Evolutionary conservation across 2,329 filamentous ascomycete genomes (phyloP).

Genomic region (Penicillium sp.): DNA sequence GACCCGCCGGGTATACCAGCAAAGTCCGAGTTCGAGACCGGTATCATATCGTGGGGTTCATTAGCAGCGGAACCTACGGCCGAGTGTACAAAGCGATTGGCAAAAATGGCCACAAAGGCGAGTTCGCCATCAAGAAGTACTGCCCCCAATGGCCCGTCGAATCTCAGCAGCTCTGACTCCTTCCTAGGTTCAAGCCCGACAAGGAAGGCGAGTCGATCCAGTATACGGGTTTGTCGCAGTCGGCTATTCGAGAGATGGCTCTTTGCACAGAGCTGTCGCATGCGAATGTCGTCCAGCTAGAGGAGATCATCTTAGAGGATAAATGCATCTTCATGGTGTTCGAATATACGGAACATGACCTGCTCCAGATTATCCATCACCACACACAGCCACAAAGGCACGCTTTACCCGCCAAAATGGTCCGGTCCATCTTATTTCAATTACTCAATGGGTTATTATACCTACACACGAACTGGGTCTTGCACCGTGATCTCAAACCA

Average conservation of each 20-base stretch:
- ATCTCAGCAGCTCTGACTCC: not conserved
- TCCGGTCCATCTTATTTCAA: conserved; percentile 95
- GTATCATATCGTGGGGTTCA: conserved; percentile 97
- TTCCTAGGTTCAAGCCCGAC: conserved; percentile 81
- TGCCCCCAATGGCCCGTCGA: conserved; percentile 16
- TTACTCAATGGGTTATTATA: conserved; percentile 93
- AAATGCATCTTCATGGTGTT: conserved; percentile 99
- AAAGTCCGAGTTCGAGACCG: conserved; percentile 89
- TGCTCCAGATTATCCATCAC: conserved; percentile 97
- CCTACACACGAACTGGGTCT: conserved; percentile 92
- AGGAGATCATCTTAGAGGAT: conserved; percentile 95
- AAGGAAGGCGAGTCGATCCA: conserved; percentile 94
- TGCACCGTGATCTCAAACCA: conserved; percentile 94
- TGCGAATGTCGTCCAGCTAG: conserved; percentile 81
- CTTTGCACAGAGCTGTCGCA: conserved; percentile 89
- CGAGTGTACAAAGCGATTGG: conserved; percentile 93
- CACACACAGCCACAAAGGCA: conserved; percentile 87
- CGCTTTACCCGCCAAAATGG: conserved; percentile 80
- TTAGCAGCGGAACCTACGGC: conserved; percentile 96
- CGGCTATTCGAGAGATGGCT: conserved; percentile 95
- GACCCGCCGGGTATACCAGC: conserved; percentile 54
- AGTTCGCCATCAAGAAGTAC: conserved; percentile 98
- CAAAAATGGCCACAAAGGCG: conserved; percentile 68
- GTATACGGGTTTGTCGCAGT: conserved; percentile 97
- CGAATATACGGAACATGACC: conserved; percentile 95